phyloP scores from a whole-genome alignment of 2,329 filamentous ascomycete genomes.

The Mollisia scopiformis region DNA sequence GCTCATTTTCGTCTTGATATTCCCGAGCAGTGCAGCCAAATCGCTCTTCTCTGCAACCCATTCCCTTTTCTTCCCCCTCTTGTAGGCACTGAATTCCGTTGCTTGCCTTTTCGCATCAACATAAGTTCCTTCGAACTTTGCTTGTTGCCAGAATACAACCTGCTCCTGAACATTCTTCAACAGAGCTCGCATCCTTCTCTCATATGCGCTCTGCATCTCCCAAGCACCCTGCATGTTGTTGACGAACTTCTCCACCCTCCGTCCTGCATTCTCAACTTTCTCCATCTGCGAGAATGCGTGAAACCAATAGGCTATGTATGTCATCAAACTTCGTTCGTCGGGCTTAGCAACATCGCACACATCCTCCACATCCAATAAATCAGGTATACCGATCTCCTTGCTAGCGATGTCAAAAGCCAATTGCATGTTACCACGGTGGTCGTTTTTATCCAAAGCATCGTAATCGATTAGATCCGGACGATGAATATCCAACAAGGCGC shows the following conservation, averaged over 20 bases:
- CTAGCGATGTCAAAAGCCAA: constrained; percentile 95
- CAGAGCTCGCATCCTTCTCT: constrained; percentile 85
- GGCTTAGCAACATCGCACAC: constrained; percentile 96
- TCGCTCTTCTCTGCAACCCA: constrained; percentile 99
- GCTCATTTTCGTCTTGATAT: constrained; percentile 98
- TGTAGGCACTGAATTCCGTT: constrained; percentile 82
- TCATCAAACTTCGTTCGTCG: constrained; percentile 97
- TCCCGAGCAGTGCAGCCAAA: constrained; percentile 86
- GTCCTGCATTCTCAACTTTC: constrained; percentile 94
- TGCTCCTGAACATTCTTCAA: constrained; percentile 76
- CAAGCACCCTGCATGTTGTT: constrained; percentile 98
- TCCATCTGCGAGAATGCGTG: constrained; percentile 99
- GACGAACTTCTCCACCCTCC: constrained; percentile 97
- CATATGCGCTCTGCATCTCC: constrained; percentile 99
- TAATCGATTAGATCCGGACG: constrained; percentile 97
- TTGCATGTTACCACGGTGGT: constrained; percentile 97
- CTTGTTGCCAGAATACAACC: constrained; percentile 73
- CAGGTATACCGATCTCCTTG: constrained; percentile 95
- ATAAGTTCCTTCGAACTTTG: constrained; percentile 90
- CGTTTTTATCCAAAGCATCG: constrained; percentile 88
- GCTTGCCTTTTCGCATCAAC: constrained; percentile 88
- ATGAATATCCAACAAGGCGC: constrained; percentile 94
- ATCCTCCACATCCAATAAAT: constrained; percentile 94
- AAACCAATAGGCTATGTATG: constrained; percentile 99
- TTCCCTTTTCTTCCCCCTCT: constrained; percentile 84